phyloP scores from a whole-genome alignment of 768 basidiomycete genomes.

The Leccinum disarticulatum region DNA sequence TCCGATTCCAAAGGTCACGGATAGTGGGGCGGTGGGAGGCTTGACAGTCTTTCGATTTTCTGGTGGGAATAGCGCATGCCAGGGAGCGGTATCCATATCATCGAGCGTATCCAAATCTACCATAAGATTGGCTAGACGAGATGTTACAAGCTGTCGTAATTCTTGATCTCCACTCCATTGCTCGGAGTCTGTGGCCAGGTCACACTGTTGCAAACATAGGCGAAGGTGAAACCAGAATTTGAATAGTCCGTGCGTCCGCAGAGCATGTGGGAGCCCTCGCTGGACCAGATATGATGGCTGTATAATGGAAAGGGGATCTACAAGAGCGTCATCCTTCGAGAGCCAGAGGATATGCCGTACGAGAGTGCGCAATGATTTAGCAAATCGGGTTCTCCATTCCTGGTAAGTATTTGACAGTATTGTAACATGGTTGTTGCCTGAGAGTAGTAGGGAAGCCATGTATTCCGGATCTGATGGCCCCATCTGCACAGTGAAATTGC shows the following conservation, averaged over 20 bases:
- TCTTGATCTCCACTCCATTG: constrained; percentile 27
- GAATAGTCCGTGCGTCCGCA: constrained; percentile 72
- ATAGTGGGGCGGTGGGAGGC: constrained; percentile 8
- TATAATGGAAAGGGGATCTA: constrained; percentile 79
- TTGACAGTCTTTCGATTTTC: constrained; percentile 8
- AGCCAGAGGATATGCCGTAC: constrained; percentile 49
- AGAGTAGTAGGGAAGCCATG: constrained; percentile 15
- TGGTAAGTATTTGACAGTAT: constrained; percentile 22
- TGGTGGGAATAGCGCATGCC: constrained; percentile 24
- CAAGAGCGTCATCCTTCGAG: constrained; percentile 49
- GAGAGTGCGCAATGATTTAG: constrained; percentile 37
- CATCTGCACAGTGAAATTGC: constrained; percentile 25
- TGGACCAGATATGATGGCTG: constrained; percentile 85
- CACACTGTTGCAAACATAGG: constrained; percentile 47
- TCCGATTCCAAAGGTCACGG: constrained; percentile 21
- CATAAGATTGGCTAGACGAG: constrained; percentile 36
- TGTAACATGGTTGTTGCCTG: constrained; percentile 10
- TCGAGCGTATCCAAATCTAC: constrained; percentile 47
- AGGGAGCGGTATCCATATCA: constrained; percentile 20
- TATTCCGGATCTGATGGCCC: constrained; percentile 34
- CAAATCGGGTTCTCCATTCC: constrained; percentile 32
- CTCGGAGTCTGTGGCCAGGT: constrained; percentile 15
- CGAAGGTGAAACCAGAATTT: constrained; percentile 80
- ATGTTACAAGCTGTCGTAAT: constrained; percentile 37
- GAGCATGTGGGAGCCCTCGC: constrained; percentile 60